Percentiles rank a stretch among this genome's conserved stretches.
Evolutionary conservation across 371 early-diverging fungal genomes (phyloP).

Genomic region (Mortierella sp.): DNA sequence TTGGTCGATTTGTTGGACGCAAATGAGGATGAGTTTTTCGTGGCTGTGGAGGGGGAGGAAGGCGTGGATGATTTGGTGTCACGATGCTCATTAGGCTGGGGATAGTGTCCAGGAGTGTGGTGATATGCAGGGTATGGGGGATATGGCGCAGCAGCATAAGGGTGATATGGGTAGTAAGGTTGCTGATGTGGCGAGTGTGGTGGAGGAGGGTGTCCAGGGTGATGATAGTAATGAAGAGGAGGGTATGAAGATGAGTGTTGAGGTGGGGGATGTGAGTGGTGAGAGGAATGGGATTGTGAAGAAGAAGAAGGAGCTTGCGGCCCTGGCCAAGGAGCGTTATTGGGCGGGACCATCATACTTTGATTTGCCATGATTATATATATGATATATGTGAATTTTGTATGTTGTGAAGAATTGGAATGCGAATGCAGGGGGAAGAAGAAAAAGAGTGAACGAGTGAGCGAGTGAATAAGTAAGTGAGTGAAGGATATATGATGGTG

Average conservation of each 20-base stretch:
- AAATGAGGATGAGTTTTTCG: neutral
- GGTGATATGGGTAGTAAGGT: conserved; percentile 49
- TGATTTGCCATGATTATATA: conserved; percentile 30
- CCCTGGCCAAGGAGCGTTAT: conserved; percentile 46
- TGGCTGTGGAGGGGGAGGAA: neutral
- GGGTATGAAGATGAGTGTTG: conserved; percentile 14
- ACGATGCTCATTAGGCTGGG: conserved; percentile 9
- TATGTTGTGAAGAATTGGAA: neutral
- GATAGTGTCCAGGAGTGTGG: conserved; percentile 13
- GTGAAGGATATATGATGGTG: neutral
- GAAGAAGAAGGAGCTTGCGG: conserved; percentile 10
- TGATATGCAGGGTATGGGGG: conserved; percentile 33
- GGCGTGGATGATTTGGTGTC: conserved; percentile 5
- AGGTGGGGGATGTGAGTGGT: conserved; percentile 10
- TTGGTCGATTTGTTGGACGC: conserved; percentile 11
- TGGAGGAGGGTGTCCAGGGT: conserved; percentile 35
- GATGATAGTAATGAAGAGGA: conserved; percentile 23
- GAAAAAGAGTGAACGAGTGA: neutral
- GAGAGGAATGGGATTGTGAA: conserved; percentile 5
- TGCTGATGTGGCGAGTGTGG: conserved; percentile 42
- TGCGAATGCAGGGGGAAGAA: neutral
- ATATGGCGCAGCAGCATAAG: conserved; percentile 19
- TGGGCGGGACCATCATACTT: conserved; percentile 43
- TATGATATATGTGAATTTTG: neutral
- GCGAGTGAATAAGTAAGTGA: no score